Evolutionary conservation across 1,139 yeast species (phyloP), one percentile per base, ranked within the genome.

Genomic region (Saccharomyces pastorianus): DNA sequence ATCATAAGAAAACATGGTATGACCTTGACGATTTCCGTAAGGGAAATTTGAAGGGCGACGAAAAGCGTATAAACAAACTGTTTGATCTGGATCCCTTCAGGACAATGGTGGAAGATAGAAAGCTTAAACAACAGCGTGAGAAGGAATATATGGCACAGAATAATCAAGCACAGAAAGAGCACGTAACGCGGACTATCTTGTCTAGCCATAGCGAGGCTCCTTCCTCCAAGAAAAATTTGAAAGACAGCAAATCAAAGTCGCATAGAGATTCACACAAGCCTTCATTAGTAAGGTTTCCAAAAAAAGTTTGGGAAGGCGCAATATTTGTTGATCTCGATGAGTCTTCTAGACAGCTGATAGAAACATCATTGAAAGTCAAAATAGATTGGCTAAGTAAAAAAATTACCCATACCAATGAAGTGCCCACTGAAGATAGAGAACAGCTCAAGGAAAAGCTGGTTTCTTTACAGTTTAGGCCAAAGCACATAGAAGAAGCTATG

Each of bases 1-100:
- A 85, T 29, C 96, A 89, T 66, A 82, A 88, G 58, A 80, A 80
- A 51, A 75, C 88, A 46, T 93, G 98, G 98, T 70, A 76, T 20
- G 82, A 79, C 41, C 71, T 93, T 56, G 96, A 88, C 55, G 75
- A 72, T 5, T 80, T 78, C 54, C 74, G 93, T 47, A 73, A 76
- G 56, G 65, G 67, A 51, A 38, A 38, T 4, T 55, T 81, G 26
- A 61, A 75, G 42, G 79, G 76, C 56, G 70, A 68, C n/a, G 75
- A 46, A 27, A 46, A 80, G 63, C 76, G 79, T 28, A 60, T 59
- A 0, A 74, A 77, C 59, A 66, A 67, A 49, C 64, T 78, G 5
- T 90, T 86, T 69, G 78, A 79, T 53, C 76, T 81, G 8, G 86
- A 88, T 62, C 97, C 96, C 1, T 89, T 90, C 69, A 72, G 71